Base-by-base conservation (phyloP, 2,329 filamentous ascomycete species). In the Colletotrichum kahawae region DNA sequence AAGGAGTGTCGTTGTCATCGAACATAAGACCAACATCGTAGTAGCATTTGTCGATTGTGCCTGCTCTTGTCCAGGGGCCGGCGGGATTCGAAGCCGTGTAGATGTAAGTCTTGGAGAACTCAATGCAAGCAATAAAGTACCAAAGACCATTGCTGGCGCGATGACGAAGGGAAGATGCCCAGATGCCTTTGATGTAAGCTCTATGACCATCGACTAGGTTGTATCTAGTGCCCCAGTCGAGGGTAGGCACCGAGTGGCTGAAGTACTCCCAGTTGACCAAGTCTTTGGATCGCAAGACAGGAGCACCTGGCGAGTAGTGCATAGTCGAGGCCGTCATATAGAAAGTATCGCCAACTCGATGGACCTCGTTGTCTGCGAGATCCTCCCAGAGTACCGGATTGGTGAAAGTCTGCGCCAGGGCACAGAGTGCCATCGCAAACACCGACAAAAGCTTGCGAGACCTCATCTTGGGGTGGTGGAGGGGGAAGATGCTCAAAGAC, bases 121-220 rank as follows among this genome's bases (percentile, higher is more conserved):
- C 66, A 27, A 78, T 77, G 67, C 76, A 77, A 2, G 74, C 77
- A 13, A 75, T 57, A 54, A 75, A 78, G 48, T 77, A 78, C 27
- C 67, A 78, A 7, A 71, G 43, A 9, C 68, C 74, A 24, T 77
- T 75, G 65, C 71, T 74, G 29, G 73, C 67, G 8, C 77, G 74
- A 38, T 77, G 77, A 10, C 76, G 71, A 43, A 91, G 81, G 1
- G 86, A 87, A 4, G 86, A 88, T 0, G 90, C 89, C 87, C 88
- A 91, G 36, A 88, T 90, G 7, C 89, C 89, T 67, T 86, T 83
- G 12, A 87, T 84, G 76, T 91, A 91, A 1, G 88, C 88, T 5
- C 82, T 81, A 8, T 81, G 81, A 8, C 82, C 82, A 64, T 81
- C 82, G 13, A 82, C 82, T 21, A 90, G 79, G 78, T 88, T 81